Conservation (phyloP, 768 basidiomycete species). For the Tulasnella sp. region DNA sequence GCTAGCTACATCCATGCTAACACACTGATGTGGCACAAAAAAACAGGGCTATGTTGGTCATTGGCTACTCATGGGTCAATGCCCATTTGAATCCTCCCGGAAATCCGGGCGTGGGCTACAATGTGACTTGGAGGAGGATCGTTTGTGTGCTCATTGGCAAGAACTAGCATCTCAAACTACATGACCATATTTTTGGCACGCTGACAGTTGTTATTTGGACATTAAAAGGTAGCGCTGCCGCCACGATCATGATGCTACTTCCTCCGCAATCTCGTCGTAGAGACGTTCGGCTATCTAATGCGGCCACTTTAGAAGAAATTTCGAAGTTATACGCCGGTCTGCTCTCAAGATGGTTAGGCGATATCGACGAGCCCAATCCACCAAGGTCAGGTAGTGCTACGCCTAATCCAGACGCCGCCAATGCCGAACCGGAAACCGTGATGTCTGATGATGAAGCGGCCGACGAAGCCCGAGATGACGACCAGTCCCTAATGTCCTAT, state of each 20-base stretch:
- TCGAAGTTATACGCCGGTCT: conserved; percentile 35
- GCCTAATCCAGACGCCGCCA: conserved; percentile 16
- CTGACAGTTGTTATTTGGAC: too few relatives aligned
- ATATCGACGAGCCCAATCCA: not conserved
- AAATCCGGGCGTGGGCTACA: conserved; percentile 43
- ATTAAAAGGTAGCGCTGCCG: conserved; percentile 35
- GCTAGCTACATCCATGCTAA: not conserved
- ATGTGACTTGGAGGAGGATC: conserved; percentile 42
- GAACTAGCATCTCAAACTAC: too few relatives aligned
- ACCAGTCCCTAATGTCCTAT: conserved; percentile 22
- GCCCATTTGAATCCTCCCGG: conserved; percentile 35
- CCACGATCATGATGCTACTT: conserved; percentile 44
- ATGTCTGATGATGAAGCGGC: conserved; percentile 20
- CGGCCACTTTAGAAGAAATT: conserved; percentile 32
- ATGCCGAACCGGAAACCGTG: conserved; percentile 13
- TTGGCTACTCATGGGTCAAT: conserved; percentile 51
- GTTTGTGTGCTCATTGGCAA: conserved; percentile 40
- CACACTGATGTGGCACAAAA: too few relatives aligned
- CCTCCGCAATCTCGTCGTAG: conserved; percentile 41
- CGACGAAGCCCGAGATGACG: not conserved
- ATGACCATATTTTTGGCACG: too few relatives aligned
- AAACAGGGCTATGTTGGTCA: conserved; percentile 35
- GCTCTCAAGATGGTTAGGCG: conserved; percentile 34
- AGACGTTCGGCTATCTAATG: conserved; percentile 36
- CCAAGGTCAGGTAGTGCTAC: too few relatives aligned